These are phyloP conservation scores for Dothideomycetidae sp. DNA, from an alignment of 2,329 filamentous ascomycete genomes.

Conservation along the genomic window DNA sequence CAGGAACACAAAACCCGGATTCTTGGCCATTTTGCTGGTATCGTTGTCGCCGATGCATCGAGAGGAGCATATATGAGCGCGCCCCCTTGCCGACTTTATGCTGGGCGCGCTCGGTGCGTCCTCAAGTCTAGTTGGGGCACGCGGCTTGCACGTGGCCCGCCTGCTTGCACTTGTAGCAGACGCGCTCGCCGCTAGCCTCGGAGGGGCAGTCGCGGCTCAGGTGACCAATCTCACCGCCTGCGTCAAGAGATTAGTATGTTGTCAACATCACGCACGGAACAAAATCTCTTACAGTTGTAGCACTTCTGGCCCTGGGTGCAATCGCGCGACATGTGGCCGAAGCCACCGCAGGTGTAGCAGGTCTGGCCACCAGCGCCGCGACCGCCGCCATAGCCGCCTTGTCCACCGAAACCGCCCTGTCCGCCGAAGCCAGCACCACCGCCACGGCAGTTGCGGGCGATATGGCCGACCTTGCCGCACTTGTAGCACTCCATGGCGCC, in stretches of 20 bases:
- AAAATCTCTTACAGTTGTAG: constrained; percentile 69
- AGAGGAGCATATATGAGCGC: constrained; percentile 8
- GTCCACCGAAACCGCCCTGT: constrained; percentile 34
- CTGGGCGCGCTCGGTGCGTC: constrained; percentile 7
- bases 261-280: too few species aligned
- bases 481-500: constrained; percentile 66
- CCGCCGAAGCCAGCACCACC: constrained; percentile 36
- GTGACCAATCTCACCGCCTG: constrained; percentile 74
- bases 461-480: constrained; percentile 93
- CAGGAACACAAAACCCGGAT: neutral
- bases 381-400: constrained; percentile 24
- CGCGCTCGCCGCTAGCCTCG: constrained; percentile 79
- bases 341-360: constrained; percentile 96
- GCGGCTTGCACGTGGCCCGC: constrained; percentile 83
- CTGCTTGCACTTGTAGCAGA: constrained; percentile 93
- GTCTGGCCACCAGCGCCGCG: constrained; percentile 49
- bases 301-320: constrained; percentile 99
- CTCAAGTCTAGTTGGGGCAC: constrained; percentile 61
- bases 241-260: constrained; percentile 16
- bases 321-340: constrained; percentile 94
- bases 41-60: constrained; percentile 5
- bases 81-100: neutral
- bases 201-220: constrained; percentile 92
- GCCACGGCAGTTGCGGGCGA: constrained; percentile 78
- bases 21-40: constrained; percentile 1